Evolutionary conservation across 2,329 filamentous ascomycete species (phyloP).

Genomic region (Chalaropsis ovoidea): DNA sequence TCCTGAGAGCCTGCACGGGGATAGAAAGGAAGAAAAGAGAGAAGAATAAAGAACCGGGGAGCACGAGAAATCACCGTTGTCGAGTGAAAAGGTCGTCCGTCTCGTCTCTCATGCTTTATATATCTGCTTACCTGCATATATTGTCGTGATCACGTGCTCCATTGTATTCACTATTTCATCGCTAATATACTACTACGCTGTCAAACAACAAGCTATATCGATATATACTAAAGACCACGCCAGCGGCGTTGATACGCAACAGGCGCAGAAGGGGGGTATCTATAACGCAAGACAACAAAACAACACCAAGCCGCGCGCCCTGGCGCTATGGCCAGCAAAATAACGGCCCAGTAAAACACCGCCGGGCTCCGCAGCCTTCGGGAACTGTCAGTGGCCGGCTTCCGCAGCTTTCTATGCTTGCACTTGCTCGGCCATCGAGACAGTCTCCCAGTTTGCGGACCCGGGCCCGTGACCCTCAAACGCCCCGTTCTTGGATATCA

Average conservation of each 20-base stretch:
- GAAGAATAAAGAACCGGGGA: too few species aligned
- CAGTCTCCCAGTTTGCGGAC: constrained; percentile 39
- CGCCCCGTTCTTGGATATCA: constrained; percentile 64
- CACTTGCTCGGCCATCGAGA: constrained; percentile 31
- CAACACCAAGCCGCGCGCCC: neutral
- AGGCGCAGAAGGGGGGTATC: neutral
- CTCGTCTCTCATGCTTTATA: neutral
- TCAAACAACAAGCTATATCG: neutral
- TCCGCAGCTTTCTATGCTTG: constrained; percentile 25
- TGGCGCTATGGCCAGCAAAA: neutral
- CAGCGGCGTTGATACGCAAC: neutral
- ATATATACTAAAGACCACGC: neutral
- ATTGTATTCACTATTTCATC: neutral
- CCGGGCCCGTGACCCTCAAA: constrained; percentile 56
- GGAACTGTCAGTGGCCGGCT: constrained; percentile 19
- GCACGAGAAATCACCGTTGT: neutral
- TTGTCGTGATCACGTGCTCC: neutral
- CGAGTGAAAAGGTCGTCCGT: neutral
- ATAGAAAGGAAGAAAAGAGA: neutral
- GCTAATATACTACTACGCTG: neutral
- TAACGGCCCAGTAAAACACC: too few species aligned
- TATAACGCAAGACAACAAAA: neutral
- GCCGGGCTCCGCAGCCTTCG: neutral
- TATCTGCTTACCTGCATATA: constrained; percentile 12
- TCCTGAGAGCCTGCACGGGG: neutral